Conservation (phyloP, 192 early-diverging fungal species). For the Cetraspora pellucida region DNA sequence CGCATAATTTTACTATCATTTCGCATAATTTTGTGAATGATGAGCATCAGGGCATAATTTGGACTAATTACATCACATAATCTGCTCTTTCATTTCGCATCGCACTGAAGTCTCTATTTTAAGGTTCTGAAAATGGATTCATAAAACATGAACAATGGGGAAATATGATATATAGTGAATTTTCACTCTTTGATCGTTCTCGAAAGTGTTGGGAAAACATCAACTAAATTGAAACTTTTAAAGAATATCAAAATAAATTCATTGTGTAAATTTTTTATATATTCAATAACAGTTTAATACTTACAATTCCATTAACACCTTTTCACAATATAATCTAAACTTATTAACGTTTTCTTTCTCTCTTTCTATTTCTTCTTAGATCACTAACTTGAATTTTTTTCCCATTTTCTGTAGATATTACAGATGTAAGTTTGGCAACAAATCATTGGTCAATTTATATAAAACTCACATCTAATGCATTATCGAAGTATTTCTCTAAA, state of each 20-base stretch:
- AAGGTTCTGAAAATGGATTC: slow-evolving; percentile 31
- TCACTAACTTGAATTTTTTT: slow-evolving; percentile 34
- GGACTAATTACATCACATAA: too few relatives aligned
- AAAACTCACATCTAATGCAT: slow-evolving; percentile 26
- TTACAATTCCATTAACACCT: slow-evolving; percentile 32
- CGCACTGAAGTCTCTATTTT: too few relatives aligned
- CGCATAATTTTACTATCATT: too few relatives aligned
- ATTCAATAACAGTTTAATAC: slow-evolving; percentile 13
- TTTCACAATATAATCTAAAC: slow-evolving; percentile 32
- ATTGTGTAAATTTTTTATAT: not conserved
- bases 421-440: slow-evolving; percentile 4
- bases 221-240: slow-evolving; percentile 26
- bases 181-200: slow-evolving; percentile 29
- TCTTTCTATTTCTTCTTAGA: slow-evolving; percentile 25
- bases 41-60: too few relatives aligned
- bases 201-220: not conserved
- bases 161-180: slow-evolving; percentile 31
- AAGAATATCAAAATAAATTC: not conserved
- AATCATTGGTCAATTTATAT: not conserved
- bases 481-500: slow-evolving; percentile 19
- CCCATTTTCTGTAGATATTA: slow-evolving; percentile 31
- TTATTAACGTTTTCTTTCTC: not conserved
- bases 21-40: too few relatives aligned
- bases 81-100: too few relatives aligned
- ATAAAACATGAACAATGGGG: slow-evolving; percentile 32